A percentile compares a stretch with the other conserved stretches of the same genome.
phyloP scores from a whole-genome alignment of 805 yeast genomes.

The Suhomyces sp. region DNA sequence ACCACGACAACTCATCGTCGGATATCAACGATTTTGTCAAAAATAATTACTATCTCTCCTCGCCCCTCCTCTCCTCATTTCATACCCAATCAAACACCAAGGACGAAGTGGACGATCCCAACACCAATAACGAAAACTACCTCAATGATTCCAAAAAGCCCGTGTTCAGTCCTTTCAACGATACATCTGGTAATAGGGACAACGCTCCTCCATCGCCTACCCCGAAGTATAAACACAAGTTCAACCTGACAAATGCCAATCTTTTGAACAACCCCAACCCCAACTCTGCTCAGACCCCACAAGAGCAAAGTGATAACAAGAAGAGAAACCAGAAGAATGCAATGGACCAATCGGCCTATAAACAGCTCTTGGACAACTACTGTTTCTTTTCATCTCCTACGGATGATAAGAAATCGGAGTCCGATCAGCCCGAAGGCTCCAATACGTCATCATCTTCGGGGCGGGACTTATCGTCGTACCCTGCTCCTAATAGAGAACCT shows the following conservation, averaged over 20 bases:
- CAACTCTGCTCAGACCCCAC: neutral
- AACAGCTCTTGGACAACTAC: conserved; percentile 56
- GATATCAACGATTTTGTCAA: conserved; percentile 29
- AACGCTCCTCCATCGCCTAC: neutral
- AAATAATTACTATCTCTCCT: conserved; percentile 36
- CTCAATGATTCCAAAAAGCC: neutral
- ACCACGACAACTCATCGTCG: conserved; percentile 11
- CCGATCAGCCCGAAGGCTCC: too few relatives aligned
- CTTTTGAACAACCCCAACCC: neutral
- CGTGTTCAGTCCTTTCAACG: neutral
- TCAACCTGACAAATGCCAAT: conserved; percentile 2
- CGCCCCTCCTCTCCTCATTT: conserved; percentile 34
- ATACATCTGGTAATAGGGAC: neutral
- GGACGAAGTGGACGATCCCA: neutral
- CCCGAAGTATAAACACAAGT: conserved; percentile 3
- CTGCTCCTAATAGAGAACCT: neutral
- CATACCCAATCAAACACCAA: neutral
- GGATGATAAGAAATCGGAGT: too few relatives aligned
- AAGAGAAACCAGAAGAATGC: neutral
- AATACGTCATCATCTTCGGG: too few relatives aligned
- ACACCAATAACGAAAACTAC: neutral
- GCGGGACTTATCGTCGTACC: too few relatives aligned
- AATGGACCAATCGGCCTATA: conserved; percentile 52
- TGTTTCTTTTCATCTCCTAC: conserved; percentile 49
- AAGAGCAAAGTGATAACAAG: neutral